Conservation (phyloP, 257 asterid species). For the Nicotiana obtusifolia region DNA sequence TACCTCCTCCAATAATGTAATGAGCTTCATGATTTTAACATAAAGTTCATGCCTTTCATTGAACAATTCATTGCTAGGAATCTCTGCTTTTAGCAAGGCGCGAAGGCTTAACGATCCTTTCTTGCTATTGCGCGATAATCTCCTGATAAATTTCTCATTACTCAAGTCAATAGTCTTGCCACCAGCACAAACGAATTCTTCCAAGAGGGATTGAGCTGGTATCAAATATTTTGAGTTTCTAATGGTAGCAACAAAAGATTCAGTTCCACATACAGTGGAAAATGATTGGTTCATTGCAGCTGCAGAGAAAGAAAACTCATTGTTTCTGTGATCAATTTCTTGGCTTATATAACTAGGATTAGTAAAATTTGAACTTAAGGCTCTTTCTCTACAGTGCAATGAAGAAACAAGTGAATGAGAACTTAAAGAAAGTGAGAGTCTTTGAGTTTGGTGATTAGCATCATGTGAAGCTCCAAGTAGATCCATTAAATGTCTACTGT, state of each 20-base stretch:
- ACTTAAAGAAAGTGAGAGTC: constrained; percentile 73
- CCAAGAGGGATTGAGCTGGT: constrained; percentile 63
- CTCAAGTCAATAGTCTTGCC: constrained; percentile 35
- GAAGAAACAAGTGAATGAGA: constrained; percentile 25
- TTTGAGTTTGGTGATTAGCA: constrained; percentile 35
- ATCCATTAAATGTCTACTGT: constrained; percentile 52
- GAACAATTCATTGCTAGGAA: constrained; percentile 34
- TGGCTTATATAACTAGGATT: constrained; percentile 8
- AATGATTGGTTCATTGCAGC: constrained; percentile 26
- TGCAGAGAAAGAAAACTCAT: constrained; percentile 15
- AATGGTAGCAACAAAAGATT: constrained; percentile 26
- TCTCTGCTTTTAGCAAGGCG: constrained; percentile 47
- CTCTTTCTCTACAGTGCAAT: constrained; percentile 24
- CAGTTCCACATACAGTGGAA: constrained; percentile 34
- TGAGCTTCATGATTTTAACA: constrained; percentile 50
- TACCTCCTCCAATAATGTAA: constrained; percentile 72
- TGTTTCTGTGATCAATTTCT: background rate
- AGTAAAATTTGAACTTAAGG: constrained; percentile 22
- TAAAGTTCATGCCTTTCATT: constrained; percentile 43
- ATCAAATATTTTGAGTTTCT: constrained; percentile 60
- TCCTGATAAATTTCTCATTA: constrained; percentile 37
- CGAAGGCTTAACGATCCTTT: constrained; percentile 41
- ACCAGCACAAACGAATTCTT: constrained; percentile 61
- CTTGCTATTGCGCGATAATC: constrained; percentile 33
- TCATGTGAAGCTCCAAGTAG: constrained; percentile 57